Base-by-base conservation (phyloP, 306 rosid genomes). In the Carpinus viminea region DNA sequence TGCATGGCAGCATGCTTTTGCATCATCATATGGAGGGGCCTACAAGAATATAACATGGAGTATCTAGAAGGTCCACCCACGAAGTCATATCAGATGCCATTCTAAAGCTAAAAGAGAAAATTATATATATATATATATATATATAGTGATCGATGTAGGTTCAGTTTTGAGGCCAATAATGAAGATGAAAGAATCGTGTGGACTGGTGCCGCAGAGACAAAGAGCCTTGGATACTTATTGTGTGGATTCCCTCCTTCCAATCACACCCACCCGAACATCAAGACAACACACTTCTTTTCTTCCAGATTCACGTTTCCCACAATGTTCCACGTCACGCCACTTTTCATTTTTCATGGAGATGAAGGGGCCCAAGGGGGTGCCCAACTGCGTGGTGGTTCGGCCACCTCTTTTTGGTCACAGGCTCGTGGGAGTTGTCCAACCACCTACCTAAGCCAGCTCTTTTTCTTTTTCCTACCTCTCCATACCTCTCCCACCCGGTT, bases 261-360 rank as follows among this genome's bases (percentile, higher is more conserved):
- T 59, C 17, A 34, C 73, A 18, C 78, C 17, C 17, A 47, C 31
- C 75, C 78, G 47, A 72, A 31, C 48, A 12, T 55, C 21, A 71
- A 47, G 74, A 77, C 87, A 64, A 73, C 48, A 55, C 47, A 53
- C n/a, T 54, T 74, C 74, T 79, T 84, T 75, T 70, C 54, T 47
- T 41, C 28, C 8, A 59, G 56, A 59, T 56, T 52, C 36, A 8
- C 46, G 28, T 6, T 41, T 41, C 45, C 45, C 5, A 5, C 8
- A 6, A 41, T 41, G 8, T 41, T 41, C 43, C 43, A 5, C 43
- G 6, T 38, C 43, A 38, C 3, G 43, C 6, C 43, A 38, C 43
- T 38, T 38, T 4, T 38, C 43, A 38, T 4, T 5, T 38, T 31
- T 31, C 34, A 31, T 31, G 2, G 3, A 31, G 34, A 31, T 31